phyloP scores from a whole-genome alignment of 2,329 filamentous ascomycete genomes.

The Colletotrichum orchidophilum region DNA sequence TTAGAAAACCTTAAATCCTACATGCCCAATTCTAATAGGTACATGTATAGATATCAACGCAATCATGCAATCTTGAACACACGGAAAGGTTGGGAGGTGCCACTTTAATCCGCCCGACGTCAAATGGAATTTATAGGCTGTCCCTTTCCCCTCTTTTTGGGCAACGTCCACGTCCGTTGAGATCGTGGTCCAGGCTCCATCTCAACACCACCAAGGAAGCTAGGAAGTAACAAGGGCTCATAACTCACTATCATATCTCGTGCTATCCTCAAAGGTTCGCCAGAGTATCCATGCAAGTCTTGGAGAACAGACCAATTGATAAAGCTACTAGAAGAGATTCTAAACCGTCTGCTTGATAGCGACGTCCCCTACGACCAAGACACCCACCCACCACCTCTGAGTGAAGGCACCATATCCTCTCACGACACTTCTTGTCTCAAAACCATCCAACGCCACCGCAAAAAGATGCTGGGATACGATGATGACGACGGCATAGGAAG shows the following conservation, averaged over 20 bases:
- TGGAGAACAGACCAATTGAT: not conserved
- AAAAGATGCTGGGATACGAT: not conserved
- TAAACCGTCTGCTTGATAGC: not conserved
- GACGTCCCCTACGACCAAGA: not conserved
- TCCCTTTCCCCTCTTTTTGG: constrained; percentile 6
- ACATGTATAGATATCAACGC: not conserved
- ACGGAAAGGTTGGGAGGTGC: not conserved
- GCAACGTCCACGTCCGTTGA: no score
- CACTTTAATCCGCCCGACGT: not conserved
- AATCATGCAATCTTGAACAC: no score
- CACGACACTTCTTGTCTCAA: not conserved
- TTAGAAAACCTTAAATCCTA: no score
- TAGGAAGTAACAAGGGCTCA: no score
- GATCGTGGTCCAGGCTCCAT: no score
- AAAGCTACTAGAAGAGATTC: not conserved
- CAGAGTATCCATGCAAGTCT: not conserved
- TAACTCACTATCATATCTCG: not conserved
- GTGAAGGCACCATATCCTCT: no score
- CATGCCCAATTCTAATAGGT: no score
- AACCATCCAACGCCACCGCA: not conserved
- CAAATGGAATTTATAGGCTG: not conserved
- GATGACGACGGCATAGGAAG: constrained; percentile 3
- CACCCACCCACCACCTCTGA: no score
- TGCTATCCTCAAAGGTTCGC: not conserved
- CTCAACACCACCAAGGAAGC: not conserved